Evolutionary conservation across 2,329 filamentous ascomycete species (phyloP).

Genomic region (Fusarium sambucinum): DNA sequence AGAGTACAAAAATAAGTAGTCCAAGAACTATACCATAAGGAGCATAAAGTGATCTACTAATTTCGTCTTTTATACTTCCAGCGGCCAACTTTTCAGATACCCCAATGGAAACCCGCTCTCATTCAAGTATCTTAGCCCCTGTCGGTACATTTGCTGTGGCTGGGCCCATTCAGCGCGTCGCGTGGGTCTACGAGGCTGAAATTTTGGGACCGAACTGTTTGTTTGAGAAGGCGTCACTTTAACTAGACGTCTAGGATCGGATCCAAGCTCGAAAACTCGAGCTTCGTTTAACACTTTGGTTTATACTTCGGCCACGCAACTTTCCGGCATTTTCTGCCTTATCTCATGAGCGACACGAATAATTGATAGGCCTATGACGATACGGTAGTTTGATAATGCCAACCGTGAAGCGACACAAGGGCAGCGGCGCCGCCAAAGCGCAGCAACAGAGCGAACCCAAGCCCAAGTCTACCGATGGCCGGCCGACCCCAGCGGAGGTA

Average conservation of each 20-base stretch:
- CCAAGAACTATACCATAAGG: too few species aligned
- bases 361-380: constrained; percentile 40
- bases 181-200: constrained; percentile 54
- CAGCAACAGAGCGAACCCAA: constrained; percentile 53
- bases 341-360: constrained; percentile 20
- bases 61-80: too few species aligned
- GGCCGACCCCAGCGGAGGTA: constrained; percentile 71
- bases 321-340: constrained; percentile 19
- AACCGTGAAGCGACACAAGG: constrained; percentile 70
- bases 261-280: constrained; percentile 30
- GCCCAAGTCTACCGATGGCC: constrained; percentile 55
- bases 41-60: too few species aligned
- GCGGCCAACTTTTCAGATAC: too few species aligned
- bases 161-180: constrained; percentile 36
- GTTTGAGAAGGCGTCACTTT: constrained; percentile 40
- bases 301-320: constrained; percentile 26
- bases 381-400: constrained; percentile 60
- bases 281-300: constrained; percentile 16
- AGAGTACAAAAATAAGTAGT: too few species aligned
- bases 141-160: constrained; percentile 37
- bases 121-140: constrained; percentile 19
- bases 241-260: constrained; percentile 32
- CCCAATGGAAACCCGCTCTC: too few species aligned
- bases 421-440: constrained; percentile 60
- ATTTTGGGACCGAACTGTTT: constrained; percentile 45